Evolutionary conservation across 495 filamentous ascomycete species (phyloP), one percentile per base, ranked within the genome.

Genomic region (Aspergillus steynii): DNA sequence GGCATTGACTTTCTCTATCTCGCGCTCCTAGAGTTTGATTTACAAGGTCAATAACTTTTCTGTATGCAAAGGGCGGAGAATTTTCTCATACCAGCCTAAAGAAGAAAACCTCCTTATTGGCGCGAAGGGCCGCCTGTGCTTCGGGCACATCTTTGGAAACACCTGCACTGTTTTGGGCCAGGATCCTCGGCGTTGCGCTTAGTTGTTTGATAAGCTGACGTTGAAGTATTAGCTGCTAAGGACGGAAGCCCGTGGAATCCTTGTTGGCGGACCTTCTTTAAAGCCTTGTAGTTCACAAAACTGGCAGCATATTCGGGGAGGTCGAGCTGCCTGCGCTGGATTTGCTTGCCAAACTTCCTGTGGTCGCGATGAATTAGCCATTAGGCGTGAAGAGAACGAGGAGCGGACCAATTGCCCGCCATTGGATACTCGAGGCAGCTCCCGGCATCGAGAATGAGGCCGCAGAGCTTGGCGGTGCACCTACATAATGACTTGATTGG

Each of bases 321-420:
- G 76, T 99, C 95, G 67, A 99, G 91, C 81, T 98, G 94, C 74
- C 93, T 88, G 83, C 95, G 96, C 80, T 97, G 96, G 64, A 98
- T 95, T 68, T 97, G 90, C 83, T 99, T 99, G 74, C 95, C 95
- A 81, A 98, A 99, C 86, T 99, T 98, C 95, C 95, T 99, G 61
- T 65, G 58, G 32, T 37, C 26, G 37, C 8, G 29, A 61, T 61
- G 10, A 9, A 42, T 66, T 52, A 71, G 63, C 55, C 15, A 53
- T 14, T 20, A 29, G 3, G 26, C 29, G 27, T 27, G 2, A 26
- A 46, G 59, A 29, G 5, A 29, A 37, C 14, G 37, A 46, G 45
- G 14, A 10, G 51, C 34, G 26, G 42, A 55, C 45, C 59, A 26
- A 42, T 42, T 12, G 0, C 14, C 37, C 12, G 37, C 37, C 10